Evolutionary conservation across 2,329 filamentous ascomycete species (phyloP), one percentile per base, ranked within the genome.

Genomic region (Daldinia sp.): DNA sequence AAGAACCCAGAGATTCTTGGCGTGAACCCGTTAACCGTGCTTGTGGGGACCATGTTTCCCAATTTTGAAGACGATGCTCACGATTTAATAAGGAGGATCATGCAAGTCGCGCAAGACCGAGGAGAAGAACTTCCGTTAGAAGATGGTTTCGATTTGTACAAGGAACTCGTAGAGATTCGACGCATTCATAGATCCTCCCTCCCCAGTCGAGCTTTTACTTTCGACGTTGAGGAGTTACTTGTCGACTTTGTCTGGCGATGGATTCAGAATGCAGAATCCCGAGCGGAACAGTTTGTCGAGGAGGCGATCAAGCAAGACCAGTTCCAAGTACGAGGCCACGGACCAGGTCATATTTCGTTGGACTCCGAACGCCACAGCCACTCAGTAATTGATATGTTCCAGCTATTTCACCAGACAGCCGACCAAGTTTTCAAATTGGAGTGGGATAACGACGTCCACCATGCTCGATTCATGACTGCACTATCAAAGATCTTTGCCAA

Each of bases 391-490:
- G 96, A 99, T 79, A 90, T 97, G 48, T 98, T 98, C 82, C 90
- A 92, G 74, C 90, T 97, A 0, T 98, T 98, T 84, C 97, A 94
- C 75, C 93, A 98, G 81, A 93, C 92, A 18, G 89, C 97, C 39
- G 92, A 98, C 71, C 93, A 97, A 75, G 89, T 99, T 61, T 90
- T 93, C 60, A 86, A 93, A 73, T 86, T 99, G 10, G 89, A 94
- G 68, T 99, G 96, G 96, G 92, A 94, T 71, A 93, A 98, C 78
- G 93, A 97, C 75, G 85, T 97, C 41, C 94, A 97, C 72, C 93
- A 97, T 78, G 95, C 96, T 42, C 93, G 94, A 69, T 99, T 99
- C 81, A 98, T 98, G 94, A 99, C 96, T 15, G 89, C 93, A 1
- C 84, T 98, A 15, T 90, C 94, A 13, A 97, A 94, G 75, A 91